These are phyloP conservation scores for Byssothecium circinans DNA, from an alignment of 2,329 filamentous ascomycete genomes.

Conservation along the genomic window DNA sequence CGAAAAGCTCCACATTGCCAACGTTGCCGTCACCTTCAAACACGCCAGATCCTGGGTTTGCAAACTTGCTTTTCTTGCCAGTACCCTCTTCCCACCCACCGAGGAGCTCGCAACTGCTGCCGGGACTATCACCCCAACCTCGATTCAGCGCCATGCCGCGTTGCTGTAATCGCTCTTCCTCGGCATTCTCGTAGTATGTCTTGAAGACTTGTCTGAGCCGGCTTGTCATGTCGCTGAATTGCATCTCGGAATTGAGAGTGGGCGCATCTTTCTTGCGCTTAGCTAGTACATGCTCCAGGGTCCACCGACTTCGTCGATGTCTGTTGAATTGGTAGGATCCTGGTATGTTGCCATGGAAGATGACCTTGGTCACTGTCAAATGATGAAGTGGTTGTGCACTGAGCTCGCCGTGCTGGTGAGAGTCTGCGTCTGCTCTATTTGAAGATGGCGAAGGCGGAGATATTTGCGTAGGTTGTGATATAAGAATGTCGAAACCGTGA, in stretches of 20 bases:
- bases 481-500: slow-evolving; percentile 87
- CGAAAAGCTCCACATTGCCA: slow-evolving; percentile 82
- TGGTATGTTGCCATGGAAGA: slow-evolving; percentile 91
- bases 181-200: slow-evolving; percentile 60
- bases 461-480: slow-evolving; percentile 69
- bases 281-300: slow-evolving; percentile 58
- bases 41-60: slow-evolving; percentile 40
- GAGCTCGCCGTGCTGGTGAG: slow-evolving; percentile 27
- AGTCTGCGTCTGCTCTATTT: slow-evolving; percentile 50
- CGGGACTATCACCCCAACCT: slow-evolving; percentile 88
- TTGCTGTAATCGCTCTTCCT: slow-evolving; percentile 57
- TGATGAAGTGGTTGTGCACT: slow-evolving; percentile 55
- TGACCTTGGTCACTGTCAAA: slow-evolving; percentile 85
- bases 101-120: slow-evolving; percentile 74
- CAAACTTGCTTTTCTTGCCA: slow-evolving; percentile 39
- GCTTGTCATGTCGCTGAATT: slow-evolving; percentile 61
- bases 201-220: slow-evolving; percentile 71
- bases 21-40: slow-evolving; percentile 54
- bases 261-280: slow-evolving; percentile 51
- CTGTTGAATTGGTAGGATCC: slow-evolving; percentile 97
- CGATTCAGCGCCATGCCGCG: slow-evolving; percentile 82
- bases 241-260: slow-evolving; percentile 72
- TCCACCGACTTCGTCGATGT: slow-evolving; percentile 87
- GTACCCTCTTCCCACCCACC: slow-evolving; percentile 69
- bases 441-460: slow-evolving; percentile 57